A percentile compares a stretch with the other conserved stretches of the same genome.
Evolutionary conservation across 2,329 filamentous ascomycete genomes (phyloP).

Genomic region (Didymella glomerata): DNA sequence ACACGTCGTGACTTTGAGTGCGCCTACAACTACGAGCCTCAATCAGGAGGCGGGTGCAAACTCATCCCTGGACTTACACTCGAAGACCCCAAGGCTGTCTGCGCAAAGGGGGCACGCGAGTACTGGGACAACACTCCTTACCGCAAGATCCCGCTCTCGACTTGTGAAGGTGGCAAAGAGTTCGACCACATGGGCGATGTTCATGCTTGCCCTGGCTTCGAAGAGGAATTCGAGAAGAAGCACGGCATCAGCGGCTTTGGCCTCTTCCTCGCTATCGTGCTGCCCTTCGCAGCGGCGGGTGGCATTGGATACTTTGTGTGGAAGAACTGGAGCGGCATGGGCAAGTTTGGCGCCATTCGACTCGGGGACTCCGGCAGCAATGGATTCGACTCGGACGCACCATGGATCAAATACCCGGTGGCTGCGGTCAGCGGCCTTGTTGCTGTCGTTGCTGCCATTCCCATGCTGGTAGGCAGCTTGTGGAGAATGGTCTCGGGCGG

Average conservation of each 20-base stretch:
- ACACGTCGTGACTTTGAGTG: conserved; percentile 90
- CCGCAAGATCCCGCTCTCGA: conserved; percentile 87
- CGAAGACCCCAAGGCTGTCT: conserved; percentile 66
- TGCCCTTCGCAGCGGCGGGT: conserved; percentile 76
- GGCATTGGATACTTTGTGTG: conserved; percentile 85
- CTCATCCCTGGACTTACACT: conserved; percentile 78
- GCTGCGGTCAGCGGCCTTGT: conserved; percentile 63
- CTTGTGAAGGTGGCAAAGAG: conserved; percentile 78
- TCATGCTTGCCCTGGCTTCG: conserved; percentile 77
- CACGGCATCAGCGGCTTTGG: conserved; percentile 73
- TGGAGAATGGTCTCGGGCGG: conserved; percentile 69
- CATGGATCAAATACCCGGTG: conserved; percentile 80
- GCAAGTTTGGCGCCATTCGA: conserved; percentile 88
- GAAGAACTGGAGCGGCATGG: conserved; percentile 83
- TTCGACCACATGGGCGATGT: conserved; percentile 72
- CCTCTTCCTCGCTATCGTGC: conserved; percentile 84
- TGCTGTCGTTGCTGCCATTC: conserved; percentile 62
- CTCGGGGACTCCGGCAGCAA: conserved; percentile 71
- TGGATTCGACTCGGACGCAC: conserved; percentile 69
- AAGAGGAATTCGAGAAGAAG: conserved; percentile 81
- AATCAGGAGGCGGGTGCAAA: conserved; percentile 76
- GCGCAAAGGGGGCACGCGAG: conserved; percentile 74
- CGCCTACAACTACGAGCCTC: conserved; percentile 91
- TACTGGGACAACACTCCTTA: conserved; percentile 90
- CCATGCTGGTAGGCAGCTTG: conserved; percentile 74